Evolutionary conservation across 352 stramenopile genomes (phyloP), one percentile per base, ranked within the genome.

Genomic region (Globisporangium parvum): DNA sequence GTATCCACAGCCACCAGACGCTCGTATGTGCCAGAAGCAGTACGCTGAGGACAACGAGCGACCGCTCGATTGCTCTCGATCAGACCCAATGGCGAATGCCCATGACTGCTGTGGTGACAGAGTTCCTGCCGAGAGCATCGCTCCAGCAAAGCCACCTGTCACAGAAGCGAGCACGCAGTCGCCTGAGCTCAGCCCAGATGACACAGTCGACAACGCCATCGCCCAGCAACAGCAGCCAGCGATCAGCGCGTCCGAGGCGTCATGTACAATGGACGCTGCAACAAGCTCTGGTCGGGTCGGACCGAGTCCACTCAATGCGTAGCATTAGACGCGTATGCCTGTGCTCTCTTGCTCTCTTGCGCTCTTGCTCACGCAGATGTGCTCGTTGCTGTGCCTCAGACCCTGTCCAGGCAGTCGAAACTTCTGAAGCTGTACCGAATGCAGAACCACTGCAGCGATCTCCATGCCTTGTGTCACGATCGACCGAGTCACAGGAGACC

Each of bases 1-100:
- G 57, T 57, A 48, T 2, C 57, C 57, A 18, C 57, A 58, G n/a
- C 41, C 42, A 14, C 10, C 28, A 39, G 47, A 15, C 17, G 15
- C 18, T 23, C 21, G 6, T 10, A 24, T 12, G 10, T 8, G 10
- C 31, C 31, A 37, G 31, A 37, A 1, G 31, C 31, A 37, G 31
- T 8, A 20, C 39, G 39, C 20, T n/a, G 18, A 9, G 15, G 18
- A 45, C 2, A 4, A 45, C 10, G 39, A 45, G 15, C 11, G 21
- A 45, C 5, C 39, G 39, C 5, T 18, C 39, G 39, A 8, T 18
- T 9, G 14, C 6, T 6, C 14, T 10, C 39, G 21, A 9, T 20
- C 39, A 3, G 21, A 4, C 2, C 12, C 39, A 45, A 37, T 8
- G 10, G 31, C 31, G 31, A 37, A 12, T 37, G 6, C 31, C 10